A percentile compares a stretch with the other conserved stretches of the same genome.
phyloP scores from a whole-genome alignment of 495 filamentous ascomycete genomes.

The Tuber indicum region DNA sequence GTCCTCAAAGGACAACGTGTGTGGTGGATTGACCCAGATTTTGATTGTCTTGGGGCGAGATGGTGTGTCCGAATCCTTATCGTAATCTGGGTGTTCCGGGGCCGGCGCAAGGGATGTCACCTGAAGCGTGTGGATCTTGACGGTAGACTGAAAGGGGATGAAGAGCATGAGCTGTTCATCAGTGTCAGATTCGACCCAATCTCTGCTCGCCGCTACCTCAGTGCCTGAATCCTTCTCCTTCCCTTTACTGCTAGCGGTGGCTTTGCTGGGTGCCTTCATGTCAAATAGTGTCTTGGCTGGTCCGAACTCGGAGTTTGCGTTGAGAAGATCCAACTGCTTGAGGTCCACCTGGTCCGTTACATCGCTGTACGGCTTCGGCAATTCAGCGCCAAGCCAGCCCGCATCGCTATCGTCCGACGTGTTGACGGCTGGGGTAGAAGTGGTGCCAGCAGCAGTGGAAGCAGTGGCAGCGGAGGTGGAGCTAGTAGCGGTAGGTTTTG shows the following conservation, averaged over 20 bases:
- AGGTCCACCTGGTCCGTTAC: slow-evolving; percentile 74
- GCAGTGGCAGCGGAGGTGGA: slow-evolving; percentile 45
- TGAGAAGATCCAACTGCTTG: slow-evolving; percentile 77
- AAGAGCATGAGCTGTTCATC: slow-evolving; percentile 96
- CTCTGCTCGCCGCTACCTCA: slow-evolving; percentile 46
- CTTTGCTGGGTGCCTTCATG: slow-evolving; percentile 53
- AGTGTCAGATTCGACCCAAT: slow-evolving; percentile 99
- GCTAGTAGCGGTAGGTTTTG: slow-evolving; percentile 45
- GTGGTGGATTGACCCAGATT: slow-evolving; percentile 76
- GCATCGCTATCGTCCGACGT: slow-evolving; percentile 42
- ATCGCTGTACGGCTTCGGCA: slow-evolving; percentile 70
- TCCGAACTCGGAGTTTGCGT: slow-evolving; percentile 66
- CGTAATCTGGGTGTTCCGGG: slow-evolving; percentile 45
- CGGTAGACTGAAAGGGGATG: slow-evolving; percentile 76
- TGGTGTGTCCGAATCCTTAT: slow-evolving; percentile 65
- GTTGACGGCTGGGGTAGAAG: background rate
- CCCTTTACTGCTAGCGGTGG: slow-evolving; percentile 48
- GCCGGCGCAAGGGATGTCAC: slow-evolving; percentile 71
- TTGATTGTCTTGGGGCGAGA: slow-evolving; percentile 81
- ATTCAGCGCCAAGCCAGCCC: slow-evolving; percentile 63
- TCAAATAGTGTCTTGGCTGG: slow-evolving; percentile 67
- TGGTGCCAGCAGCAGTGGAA: slow-evolving; percentile 15
- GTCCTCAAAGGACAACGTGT: slow-evolving; percentile 91
- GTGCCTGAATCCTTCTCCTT: slow-evolving; percentile 48
- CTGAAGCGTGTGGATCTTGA: slow-evolving; percentile 87